phyloP scores from a whole-genome alignment of 768 basidiomycete genomes.

The Cytidiella melzeri region DNA sequence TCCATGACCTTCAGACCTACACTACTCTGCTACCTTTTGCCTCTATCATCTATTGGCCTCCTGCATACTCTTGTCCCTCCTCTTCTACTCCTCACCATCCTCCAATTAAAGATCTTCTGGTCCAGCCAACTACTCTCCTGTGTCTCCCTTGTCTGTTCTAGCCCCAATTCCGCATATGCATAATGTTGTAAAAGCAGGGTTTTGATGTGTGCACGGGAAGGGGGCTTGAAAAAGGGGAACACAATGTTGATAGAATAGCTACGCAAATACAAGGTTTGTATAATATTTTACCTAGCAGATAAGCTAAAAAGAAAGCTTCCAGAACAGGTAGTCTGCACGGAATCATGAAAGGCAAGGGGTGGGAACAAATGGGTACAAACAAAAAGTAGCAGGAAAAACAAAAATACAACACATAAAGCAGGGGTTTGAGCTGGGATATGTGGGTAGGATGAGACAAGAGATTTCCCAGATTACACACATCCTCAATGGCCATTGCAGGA shows the following conservation, averaged over 20 bases:
- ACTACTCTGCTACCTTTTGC: not conserved
- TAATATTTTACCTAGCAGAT: no score
- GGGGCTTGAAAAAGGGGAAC: no score
- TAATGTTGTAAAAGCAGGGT: conserved; percentile 36
- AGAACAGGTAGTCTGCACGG: no score
- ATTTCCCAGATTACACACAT: conserved; percentile 38
- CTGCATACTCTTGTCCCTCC: conserved; percentile 45
- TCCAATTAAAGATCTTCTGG: conserved; percentile 48
- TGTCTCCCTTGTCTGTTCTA: conserved; percentile 40
- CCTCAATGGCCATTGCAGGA: conserved; percentile 43
- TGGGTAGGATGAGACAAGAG: conserved; percentile 38
- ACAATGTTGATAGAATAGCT: no score
- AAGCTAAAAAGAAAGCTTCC: no score
- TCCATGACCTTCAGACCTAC: not conserved
- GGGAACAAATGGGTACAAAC: no score
- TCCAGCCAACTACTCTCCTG: conserved; percentile 44
- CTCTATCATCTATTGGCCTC: conserved; percentile 18
- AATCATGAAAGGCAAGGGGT: no score
- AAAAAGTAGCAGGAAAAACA: no score
- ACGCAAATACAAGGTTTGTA: no score
- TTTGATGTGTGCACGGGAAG: conserved; percentile 33
- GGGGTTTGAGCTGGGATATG: conserved; percentile 35
- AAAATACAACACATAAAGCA: no score
- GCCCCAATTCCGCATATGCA: conserved; percentile 47
- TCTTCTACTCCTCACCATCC: conserved; percentile 46